A percentile compares a stretch with the other conserved stretches of the same genome.
phyloP scores from a whole-genome alignment of 495 filamentous ascomycete genomes.

The Lophiotrema nucula region DNA sequence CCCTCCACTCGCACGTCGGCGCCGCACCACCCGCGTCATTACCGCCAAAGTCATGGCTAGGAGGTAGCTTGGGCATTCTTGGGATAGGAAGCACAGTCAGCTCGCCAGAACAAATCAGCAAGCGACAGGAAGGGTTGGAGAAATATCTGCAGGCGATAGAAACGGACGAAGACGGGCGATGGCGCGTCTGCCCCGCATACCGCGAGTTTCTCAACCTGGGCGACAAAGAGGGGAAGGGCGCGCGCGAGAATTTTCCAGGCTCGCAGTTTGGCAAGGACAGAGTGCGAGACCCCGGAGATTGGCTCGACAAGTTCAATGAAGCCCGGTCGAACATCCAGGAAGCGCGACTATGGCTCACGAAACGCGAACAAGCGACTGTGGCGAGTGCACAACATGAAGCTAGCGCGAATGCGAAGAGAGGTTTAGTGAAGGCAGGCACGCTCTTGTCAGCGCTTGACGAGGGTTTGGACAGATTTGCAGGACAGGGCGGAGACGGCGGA shows the following conservation, averaged over 20 bases:
- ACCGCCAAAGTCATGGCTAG: conserved; percentile 74
- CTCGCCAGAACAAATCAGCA: conserved; percentile 74
- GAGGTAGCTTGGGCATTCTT: conserved; percentile 26
- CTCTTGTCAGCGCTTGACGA: conserved; percentile 67
- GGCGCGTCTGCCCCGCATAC: conserved; percentile 85
- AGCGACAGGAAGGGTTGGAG: conserved; percentile 73
- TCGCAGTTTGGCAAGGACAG: conserved; percentile 41
- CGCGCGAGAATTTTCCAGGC: conserved; percentile 42
- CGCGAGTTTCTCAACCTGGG: conserved; percentile 77
- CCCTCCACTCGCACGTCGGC: conserved; percentile 64
- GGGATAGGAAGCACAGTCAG: conserved; percentile 58
- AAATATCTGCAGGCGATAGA: conserved; percentile 80
- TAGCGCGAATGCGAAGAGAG: conserved; percentile 75
- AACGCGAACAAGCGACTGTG: conserved; percentile 70
- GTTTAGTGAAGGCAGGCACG: conserved; percentile 69
- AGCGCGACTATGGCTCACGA: conserved; percentile 69
- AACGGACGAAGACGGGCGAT: conserved; percentile 68
- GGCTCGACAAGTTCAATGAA: conserved; percentile 83
- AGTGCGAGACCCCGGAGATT: conserved; percentile 67
- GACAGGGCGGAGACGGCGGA: conserved; percentile 40
- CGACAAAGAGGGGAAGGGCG: conserved; percentile 46
- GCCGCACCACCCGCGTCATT: conserved; percentile 62
- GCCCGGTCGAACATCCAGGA: conserved; percentile 82
- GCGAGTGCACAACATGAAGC: conserved; percentile 73
- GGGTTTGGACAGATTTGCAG: conserved; percentile 58